Evolutionary conservation across 148 eudicot species (phyloP).

Genomic region (Pouteria glomerata): DNA sequence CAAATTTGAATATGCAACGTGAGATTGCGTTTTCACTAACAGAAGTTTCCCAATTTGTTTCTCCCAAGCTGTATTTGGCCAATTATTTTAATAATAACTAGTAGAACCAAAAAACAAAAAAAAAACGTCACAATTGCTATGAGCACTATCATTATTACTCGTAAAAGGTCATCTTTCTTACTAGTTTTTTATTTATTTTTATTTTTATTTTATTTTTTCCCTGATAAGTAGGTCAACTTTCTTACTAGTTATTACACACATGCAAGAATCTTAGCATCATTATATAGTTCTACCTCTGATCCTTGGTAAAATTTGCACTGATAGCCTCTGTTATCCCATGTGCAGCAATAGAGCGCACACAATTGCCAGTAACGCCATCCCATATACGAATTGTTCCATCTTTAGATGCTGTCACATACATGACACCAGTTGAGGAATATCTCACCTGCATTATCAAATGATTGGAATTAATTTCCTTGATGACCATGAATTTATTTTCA

Average conservation of each 20-base stretch:
- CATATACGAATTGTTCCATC: constrained; percentile 82
- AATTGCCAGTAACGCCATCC: constrained; percentile 77
- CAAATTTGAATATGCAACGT: too few relatives aligned
- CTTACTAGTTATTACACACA: neutral
- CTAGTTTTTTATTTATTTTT: too few relatives aligned
- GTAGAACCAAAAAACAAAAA: too few relatives aligned
- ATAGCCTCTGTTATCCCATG: constrained; percentile 72
- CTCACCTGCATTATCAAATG: constrained; percentile 49
- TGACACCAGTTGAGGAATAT: constrained; percentile 68
- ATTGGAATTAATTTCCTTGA: neutral
- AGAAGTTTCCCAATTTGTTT: too few relatives aligned
- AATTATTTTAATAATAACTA: too few relatives aligned
- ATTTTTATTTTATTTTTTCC: too few relatives aligned
- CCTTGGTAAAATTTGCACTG: constrained; percentile 72
- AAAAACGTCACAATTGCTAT: neutral
- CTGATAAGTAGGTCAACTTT: too few relatives aligned
- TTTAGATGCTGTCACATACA: constrained; percentile 91
- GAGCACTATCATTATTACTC: neutral
- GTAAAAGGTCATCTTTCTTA: neutral
- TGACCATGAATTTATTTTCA: neutral
- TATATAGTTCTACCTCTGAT: constrained; percentile 45
- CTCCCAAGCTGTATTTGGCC: too few relatives aligned
- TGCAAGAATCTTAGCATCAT: neutral
- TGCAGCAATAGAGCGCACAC: constrained; percentile 62
- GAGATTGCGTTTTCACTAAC: too few relatives aligned